Percentiles rank a stretch among this genome's conserved stretches.
These are phyloP conservation scores for Auricularia auricula-judae DNA, from an alignment of 768 basidiomycete genomes.

Conservation along the genomic window DNA sequence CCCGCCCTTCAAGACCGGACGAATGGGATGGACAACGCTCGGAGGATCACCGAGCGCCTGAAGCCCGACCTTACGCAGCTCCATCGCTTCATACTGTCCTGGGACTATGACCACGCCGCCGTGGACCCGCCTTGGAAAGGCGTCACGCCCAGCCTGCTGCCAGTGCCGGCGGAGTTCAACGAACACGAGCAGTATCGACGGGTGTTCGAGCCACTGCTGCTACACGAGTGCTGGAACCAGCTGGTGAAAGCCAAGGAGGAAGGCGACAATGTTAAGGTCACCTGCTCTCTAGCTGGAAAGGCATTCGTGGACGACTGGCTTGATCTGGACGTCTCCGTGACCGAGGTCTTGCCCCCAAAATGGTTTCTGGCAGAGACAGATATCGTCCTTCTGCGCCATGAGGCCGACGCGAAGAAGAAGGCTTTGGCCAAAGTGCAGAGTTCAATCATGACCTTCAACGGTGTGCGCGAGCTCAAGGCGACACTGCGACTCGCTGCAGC, in stretches of 20 bases:
- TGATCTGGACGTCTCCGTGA: conserved; percentile 61
- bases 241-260: conserved; percentile 70
- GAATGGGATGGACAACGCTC: conserved; percentile 48
- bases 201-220: conserved; percentile 74
- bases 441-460: conserved; percentile 25
- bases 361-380: conserved; percentile 75
- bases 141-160: conserved; percentile 17
- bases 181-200: conserved; percentile 56
- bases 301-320: conserved; percentile 73
- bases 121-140: conserved; percentile 42
- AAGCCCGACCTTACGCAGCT: conserved; percentile 75
- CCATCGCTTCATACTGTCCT: conserved; percentile 68
- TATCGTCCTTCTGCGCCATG: conserved; percentile 62
- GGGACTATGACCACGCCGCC: conserved; percentile 69
- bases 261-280: conserved; percentile 32
- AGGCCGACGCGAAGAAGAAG: conserved; percentile 34
- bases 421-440: conserved; percentile 64
- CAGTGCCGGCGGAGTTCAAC: conserved; percentile 56
- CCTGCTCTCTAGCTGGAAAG: conserved; percentile 56
- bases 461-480: conserved; percentile 34
- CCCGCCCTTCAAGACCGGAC: conserved; percentile 27
- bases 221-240: conserved; percentile 88
- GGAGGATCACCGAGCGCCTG: conserved; percentile 53
- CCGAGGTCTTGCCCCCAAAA: conserved; percentile 47
- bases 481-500: conserved; percentile 40